A percentile compares a stretch with the other conserved stretches of the same genome.
These are phyloP conservation scores for Prunella vulgaris DNA, from an alignment of 257 asterid species.

Conservation along the genomic window DNA sequence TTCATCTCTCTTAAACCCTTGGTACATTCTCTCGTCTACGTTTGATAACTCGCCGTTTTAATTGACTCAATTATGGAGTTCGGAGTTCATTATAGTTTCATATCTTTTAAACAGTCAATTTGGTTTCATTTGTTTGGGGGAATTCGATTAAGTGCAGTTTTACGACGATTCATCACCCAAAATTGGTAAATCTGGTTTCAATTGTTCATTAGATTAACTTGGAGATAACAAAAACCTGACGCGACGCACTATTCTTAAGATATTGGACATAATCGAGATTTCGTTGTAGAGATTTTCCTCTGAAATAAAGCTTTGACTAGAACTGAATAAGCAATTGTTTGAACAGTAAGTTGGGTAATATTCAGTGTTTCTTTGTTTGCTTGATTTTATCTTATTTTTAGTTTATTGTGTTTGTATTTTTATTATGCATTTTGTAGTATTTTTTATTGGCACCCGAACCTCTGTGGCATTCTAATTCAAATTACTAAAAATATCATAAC, in stretches of 20 bases:
- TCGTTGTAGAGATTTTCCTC: neutral
- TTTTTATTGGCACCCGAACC: neutral
- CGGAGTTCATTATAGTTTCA: neutral
- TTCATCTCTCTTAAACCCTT: slow-evolving; percentile 1
- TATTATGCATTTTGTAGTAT: neutral
- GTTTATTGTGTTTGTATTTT: neutral
- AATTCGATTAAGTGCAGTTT: neutral
- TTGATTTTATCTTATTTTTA: neutral
- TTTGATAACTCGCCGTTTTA: neutral
- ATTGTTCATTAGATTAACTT: neutral
- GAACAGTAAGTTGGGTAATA: neutral
- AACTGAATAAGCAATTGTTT: neutral
- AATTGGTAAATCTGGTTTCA: neutral
- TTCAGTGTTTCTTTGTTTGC: neutral
- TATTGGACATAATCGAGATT: neutral
- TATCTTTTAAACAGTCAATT: neutral
- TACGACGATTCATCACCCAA: neutral
- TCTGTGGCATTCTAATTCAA: neutral
- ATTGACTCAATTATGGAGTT: neutral
- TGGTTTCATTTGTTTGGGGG: neutral
- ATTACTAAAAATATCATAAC: neutral
- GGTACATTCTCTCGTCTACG: slow-evolving; percentile 1
- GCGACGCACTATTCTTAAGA: neutral
- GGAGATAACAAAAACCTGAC: neutral
- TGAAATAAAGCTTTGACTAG: neutral